Evolutionary conservation across 1,139 yeast species (phyloP).

Genomic region (Saccharomycopsis hybrid): DNA sequence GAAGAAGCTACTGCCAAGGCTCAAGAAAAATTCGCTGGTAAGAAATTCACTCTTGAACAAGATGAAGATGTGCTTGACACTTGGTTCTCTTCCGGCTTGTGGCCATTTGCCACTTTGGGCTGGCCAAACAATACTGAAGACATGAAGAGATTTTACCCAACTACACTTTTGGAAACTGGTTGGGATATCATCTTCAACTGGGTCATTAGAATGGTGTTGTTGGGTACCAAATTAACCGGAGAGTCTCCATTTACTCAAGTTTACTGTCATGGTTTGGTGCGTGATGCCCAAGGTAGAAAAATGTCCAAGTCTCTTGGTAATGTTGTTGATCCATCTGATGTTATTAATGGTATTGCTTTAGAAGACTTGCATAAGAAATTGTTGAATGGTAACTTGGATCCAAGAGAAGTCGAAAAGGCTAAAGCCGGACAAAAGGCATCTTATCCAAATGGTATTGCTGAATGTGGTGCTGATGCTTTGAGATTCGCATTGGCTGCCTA

Average conservation of each 20-base stretch:
- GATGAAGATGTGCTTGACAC: conserved; percentile 98
- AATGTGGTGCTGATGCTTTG: conserved; percentile 98
- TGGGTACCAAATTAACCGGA: conserved; percentile 87
- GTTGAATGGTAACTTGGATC: conserved; percentile 77
- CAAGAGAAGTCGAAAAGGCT: conserved; percentile 83
- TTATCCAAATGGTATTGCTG: conserved; percentile 96
- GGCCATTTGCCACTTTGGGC: conserved; percentile 96
- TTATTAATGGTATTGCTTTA: conserved; percentile 79
- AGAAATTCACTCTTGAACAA: conserved; percentile 73
- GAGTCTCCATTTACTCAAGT: conserved; percentile 91
- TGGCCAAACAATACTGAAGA: conserved; percentile 86
- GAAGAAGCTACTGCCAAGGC: conserved; percentile 89
- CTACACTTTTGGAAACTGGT: conserved; percentile 94
- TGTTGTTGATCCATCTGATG: conserved; percentile 93
- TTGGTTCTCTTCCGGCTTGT: conserved; percentile 96
- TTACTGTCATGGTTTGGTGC: conserved; percentile 95
- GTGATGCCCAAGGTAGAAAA: conserved; percentile 98
- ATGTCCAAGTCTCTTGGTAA: conserved; percentile 98
- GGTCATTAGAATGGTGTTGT: conserved; percentile 95
- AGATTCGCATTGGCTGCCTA: conserved; percentile 98
- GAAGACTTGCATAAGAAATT: conserved; percentile 77
- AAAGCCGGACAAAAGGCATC: conserved; percentile 81
- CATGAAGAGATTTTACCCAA: conserved; percentile 74
- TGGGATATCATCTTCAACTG: conserved; percentile 99
- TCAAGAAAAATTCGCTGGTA: conserved; percentile 58